phyloP scores from a whole-genome alignment of 306 rosid genomes.

The Vicia sativa region DNA sequence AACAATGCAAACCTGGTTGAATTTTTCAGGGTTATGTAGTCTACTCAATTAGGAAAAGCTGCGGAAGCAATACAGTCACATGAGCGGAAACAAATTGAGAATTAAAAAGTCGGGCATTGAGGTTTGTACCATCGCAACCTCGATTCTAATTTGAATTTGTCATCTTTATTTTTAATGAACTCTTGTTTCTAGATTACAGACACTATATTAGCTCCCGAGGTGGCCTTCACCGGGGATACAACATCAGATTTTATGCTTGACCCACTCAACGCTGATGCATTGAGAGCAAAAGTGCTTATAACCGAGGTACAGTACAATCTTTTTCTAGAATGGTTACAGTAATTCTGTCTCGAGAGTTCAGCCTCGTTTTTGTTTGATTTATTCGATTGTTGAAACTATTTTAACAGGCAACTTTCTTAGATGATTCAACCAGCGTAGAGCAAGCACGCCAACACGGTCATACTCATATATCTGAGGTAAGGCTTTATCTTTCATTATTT shows the following conservation, averaged over 20 bases:
- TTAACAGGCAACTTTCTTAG: constrained; percentile 87
- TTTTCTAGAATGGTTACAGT: constrained; percentile 20
- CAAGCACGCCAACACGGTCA: constrained; percentile 91
- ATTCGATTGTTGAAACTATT: constrained; percentile 33
- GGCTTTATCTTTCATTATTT: constrained; percentile 28
- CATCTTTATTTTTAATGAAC: constrained; percentile 32
- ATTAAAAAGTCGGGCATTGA: constrained; percentile 90
- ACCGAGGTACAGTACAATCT: constrained; percentile 68
- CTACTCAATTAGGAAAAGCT: constrained; percentile 87
- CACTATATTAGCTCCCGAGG: constrained; percentile 82
- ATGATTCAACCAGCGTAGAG: constrained; percentile 74
- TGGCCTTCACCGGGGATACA: constrained; percentile 96
- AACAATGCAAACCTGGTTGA: constrained; percentile 15
- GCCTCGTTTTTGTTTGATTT: constrained; percentile 8
- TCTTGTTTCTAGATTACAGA: constrained; percentile 79
- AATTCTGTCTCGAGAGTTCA: constrained; percentile 2
- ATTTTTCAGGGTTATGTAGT: constrained; percentile 84
- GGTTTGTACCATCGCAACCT: constrained; percentile 56
- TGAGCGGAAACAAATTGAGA: constrained; percentile 92
- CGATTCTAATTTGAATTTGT: constrained; percentile 27
- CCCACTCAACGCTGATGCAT: constrained; percentile 90
- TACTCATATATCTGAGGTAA: constrained; percentile 83
- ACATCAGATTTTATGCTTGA: constrained; percentile 87
- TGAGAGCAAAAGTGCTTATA: constrained; percentile 96
- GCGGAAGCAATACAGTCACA: constrained; percentile 84